A percentile compares a stretch with the other conserved stretches of the same genome.
These are phyloP conservation scores for Coemansia biformis DNA, from an alignment of 192 early-diverging fungal genomes.

Conservation along the genomic window DNA sequence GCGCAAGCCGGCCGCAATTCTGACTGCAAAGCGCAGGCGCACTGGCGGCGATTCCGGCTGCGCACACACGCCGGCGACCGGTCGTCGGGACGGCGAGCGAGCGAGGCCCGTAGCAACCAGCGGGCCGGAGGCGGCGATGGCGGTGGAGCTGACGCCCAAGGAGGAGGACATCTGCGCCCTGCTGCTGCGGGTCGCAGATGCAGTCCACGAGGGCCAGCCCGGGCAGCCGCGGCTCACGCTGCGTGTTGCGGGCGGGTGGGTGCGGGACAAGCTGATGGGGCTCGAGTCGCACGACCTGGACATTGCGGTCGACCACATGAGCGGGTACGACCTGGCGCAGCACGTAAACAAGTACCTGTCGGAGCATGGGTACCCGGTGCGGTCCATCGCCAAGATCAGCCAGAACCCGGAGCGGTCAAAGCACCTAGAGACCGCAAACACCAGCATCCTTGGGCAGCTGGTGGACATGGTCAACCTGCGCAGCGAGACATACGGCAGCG, in stretches of 20 bases:
- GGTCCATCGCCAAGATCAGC: constrained; percentile 74
- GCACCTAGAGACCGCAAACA: constrained; percentile 96
- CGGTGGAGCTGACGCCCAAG: constrained; percentile 52
- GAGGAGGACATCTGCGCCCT: constrained; percentile 68
- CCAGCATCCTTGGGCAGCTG: constrained; percentile 65
- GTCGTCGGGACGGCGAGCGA: too few relatives aligned
- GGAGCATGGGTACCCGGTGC: constrained; percentile 26
- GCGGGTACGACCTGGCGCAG: constrained; percentile 84
- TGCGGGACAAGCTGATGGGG: constrained; percentile 96
- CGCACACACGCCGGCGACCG: too few relatives aligned
- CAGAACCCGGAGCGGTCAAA: constrained; percentile 93
- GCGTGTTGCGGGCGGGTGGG: constrained; percentile 97
- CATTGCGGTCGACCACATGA: constrained; percentile 89
- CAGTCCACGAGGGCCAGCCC: constrained; percentile 49
- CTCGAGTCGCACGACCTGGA: constrained; percentile 86
- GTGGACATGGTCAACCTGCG: constrained; percentile 96
- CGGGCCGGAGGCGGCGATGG: constrained; percentile 6
- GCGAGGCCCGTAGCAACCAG: neutral
- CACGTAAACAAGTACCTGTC: constrained; percentile 64
- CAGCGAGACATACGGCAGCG: constrained; percentile 80
- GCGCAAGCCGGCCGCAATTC: too few relatives aligned
- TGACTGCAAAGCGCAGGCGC: too few relatives aligned
- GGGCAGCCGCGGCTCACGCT: constrained; percentile 56
- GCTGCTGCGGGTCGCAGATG: constrained; percentile 56
- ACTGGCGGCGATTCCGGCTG: too few relatives aligned